Percentiles rank a stretch among this genome's conserved stretches.
phyloP scores from a whole-genome alignment of 1,284 basidiomycete genomes.

The Austroboletus novae-zelandiae region DNA sequence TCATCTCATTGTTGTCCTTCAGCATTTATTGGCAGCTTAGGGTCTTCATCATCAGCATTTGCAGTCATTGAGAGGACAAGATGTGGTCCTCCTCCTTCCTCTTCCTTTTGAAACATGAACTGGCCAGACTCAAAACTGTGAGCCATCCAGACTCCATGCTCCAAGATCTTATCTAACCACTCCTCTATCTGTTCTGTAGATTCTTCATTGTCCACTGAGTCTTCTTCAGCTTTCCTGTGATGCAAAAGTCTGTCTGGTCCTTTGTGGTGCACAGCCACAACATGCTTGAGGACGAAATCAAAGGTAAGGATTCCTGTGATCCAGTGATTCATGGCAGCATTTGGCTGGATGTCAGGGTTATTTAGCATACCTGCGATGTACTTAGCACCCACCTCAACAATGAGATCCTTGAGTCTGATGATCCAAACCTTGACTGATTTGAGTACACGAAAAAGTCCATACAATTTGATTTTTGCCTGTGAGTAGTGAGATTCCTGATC shows the following conservation, averaged over 20 bases:
- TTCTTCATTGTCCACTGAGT: not conserved
- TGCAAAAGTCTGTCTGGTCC: too few species aligned
- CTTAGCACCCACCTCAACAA: not conserved
- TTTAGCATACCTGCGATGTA: slow-evolving; percentile 8
- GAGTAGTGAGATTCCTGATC: too few species aligned
- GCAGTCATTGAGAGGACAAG: too few species aligned
- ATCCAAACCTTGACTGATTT: not conserved
- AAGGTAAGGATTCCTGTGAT: slow-evolving; percentile 38
- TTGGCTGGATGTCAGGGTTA: slow-evolving; percentile 19
- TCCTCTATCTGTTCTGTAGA: not conserved
- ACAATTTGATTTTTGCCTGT: slow-evolving; percentile 43
- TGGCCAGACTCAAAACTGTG: not conserved
- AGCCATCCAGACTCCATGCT: too few species aligned
- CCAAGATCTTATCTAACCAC: not conserved
- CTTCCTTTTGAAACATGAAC: not conserved
- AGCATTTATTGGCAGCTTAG: not conserved
- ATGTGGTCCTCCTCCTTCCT: too few species aligned
- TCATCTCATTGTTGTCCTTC: not conserved
- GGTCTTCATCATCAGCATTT: too few species aligned
- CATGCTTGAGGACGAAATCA: too few species aligned
- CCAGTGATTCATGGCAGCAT: slow-evolving; percentile 40
- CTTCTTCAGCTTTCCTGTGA: not conserved
- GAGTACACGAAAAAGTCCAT: slow-evolving; percentile 34
- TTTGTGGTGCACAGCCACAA: too few species aligned
- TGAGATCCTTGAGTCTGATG: not conserved